phyloP scores from a whole-genome alignment of 2,329 filamentous ascomycete genomes.

The Stagonosporopsis tanaceti region DNA sequence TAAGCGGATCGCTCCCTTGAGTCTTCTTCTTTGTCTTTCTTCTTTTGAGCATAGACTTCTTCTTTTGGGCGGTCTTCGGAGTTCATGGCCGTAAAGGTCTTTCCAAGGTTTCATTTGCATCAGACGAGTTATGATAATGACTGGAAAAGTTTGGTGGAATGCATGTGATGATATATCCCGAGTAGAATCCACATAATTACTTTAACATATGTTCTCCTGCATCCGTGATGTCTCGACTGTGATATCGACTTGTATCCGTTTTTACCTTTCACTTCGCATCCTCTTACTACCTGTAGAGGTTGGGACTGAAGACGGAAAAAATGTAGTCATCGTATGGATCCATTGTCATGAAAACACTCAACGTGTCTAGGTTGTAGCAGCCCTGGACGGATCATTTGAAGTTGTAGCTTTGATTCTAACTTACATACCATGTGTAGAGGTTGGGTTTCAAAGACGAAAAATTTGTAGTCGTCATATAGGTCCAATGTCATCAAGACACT shows the following conservation, averaged over 20 bases:
- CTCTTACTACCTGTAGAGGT: too few relatives aligned
- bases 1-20: constrained; percentile 54
- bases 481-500: neutral
- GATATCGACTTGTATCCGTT: too few relatives aligned
- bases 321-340: too few relatives aligned
- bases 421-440: too few relatives aligned
- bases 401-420: too few relatives aligned
- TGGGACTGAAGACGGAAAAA: too few relatives aligned
- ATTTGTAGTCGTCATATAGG: neutral
- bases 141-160: constrained; percentile 46
- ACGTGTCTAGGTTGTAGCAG: too few relatives aligned
- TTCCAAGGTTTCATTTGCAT: constrained; percentile 45
- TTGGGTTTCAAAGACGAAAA: too few relatives aligned
- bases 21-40: constrained; percentile 34
- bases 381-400: too few relatives aligned
- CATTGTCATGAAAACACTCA: too few relatives aligned
- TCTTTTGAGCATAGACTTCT: constrained; percentile 47
- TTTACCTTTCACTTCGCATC: too few relatives aligned
- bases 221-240: constrained; percentile 15
- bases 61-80: constrained; percentile 45
- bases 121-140: constrained; percentile 50
- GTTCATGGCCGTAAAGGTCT: constrained; percentile 43
- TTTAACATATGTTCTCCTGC: constrained; percentile 22
- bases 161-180: constrained; percentile 40
- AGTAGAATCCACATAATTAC: constrained; percentile 37